These are phyloP conservation scores for Scenedesmus sp. DNA, from an alignment of 163 green algal species.

Conservation along the genomic window DNA sequence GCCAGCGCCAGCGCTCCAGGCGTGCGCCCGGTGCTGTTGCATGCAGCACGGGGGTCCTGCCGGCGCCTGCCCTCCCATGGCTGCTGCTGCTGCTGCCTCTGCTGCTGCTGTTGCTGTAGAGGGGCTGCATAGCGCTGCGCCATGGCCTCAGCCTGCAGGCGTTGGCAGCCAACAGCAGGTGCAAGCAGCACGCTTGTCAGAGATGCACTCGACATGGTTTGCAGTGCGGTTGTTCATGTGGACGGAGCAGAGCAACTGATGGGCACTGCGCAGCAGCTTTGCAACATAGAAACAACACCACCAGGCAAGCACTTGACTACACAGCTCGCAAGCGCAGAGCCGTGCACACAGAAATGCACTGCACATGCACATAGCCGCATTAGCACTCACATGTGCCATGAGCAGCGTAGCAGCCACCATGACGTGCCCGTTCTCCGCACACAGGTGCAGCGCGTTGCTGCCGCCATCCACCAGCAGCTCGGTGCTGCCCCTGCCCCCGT, in stretches of 20 bases:
- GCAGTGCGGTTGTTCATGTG: no score
- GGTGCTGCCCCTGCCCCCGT: not conserved
- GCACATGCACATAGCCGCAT: no score
- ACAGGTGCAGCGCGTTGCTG: constrained; percentile 9
- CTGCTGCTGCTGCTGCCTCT: not conserved
- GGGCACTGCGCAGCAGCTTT: not conserved
- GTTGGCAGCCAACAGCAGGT: not conserved
- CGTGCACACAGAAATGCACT: not conserved
- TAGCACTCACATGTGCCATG: not conserved
- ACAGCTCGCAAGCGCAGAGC: no score
- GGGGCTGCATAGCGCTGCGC: not conserved
- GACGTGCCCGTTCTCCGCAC: not conserved
- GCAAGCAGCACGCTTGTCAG: no score
- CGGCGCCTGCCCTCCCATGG: not conserved
- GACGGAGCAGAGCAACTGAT: not conserved
- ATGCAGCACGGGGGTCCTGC: not conserved
- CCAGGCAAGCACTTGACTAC: not conserved
- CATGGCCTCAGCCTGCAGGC: not conserved
- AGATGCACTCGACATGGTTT: no score
- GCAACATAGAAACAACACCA: not conserved
- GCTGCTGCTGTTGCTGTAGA: not conserved
- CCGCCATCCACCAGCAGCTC: not conserved
- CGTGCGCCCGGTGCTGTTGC: not conserved
- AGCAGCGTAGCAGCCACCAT: not conserved
- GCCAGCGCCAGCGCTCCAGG: no score